Percentiles rank a stretch among this genome's conserved stretches.
Conservation (phyloP, 768 basidiomycete species). For the Sporobolomyces phaffii region DNA sequence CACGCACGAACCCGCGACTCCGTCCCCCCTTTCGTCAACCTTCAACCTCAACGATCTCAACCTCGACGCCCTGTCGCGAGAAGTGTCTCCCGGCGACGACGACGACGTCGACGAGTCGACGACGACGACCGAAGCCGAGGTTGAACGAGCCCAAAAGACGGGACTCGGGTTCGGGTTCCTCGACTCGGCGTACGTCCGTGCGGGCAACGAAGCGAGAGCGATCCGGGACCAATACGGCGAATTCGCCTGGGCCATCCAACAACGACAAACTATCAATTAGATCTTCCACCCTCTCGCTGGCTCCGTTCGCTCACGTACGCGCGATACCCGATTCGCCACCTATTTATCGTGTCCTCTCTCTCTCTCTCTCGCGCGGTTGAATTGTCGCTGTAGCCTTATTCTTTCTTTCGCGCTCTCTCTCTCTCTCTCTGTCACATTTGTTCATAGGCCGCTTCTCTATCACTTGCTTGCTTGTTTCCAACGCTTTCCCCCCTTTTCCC, state of each 20-base stretch:
- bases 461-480: constrained; percentile 14
- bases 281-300: neutral
- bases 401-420: neutral
- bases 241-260: constrained; percentile 16
- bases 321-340: too few species aligned
- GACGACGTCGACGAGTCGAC: neutral
- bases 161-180: constrained; percentile 11
- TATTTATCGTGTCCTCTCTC: neutral
- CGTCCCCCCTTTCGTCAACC: constrained; percentile 22
- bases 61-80: constrained; percentile 12
- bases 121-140: too few species aligned
- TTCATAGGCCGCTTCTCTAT: neutral
- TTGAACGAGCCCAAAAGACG: neutral
- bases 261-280: neutral
- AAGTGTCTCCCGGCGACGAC: neutral
- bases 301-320: too few species aligned
- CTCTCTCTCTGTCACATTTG: neutral
- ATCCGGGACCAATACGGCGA: constrained; percentile 9
- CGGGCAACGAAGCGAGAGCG: constrained; percentile 20
- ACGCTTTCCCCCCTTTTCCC: neutral
- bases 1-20: neutral
- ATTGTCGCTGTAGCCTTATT: neutral
- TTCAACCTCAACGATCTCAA: constrained; percentile 32
- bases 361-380: neutral
- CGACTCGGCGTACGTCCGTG: constrained; percentile 13